Conservation (phyloP, 495 filamentous ascomycete genomes). For the Penicillium canescens region DNA sequence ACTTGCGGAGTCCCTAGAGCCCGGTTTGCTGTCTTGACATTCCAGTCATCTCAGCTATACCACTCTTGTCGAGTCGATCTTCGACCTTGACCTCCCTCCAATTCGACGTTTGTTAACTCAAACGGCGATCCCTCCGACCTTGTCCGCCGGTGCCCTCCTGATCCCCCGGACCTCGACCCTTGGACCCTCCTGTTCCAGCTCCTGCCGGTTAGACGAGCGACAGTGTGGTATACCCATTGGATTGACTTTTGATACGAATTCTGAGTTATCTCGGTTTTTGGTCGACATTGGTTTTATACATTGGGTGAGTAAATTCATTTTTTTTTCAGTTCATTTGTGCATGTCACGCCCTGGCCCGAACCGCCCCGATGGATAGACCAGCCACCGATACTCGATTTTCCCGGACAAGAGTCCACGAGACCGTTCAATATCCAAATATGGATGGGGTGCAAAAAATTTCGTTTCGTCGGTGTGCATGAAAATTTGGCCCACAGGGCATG, state of each 20-base stretch:
- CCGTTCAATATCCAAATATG: not conserved
- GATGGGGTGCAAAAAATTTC: not conserved
- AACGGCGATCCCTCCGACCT: constrained; percentile 39
- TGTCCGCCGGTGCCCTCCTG: constrained; percentile 37
- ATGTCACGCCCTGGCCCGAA: constrained; percentile 7
- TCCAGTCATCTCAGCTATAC: constrained; percentile 39
- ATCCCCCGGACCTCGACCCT: constrained; percentile 37
- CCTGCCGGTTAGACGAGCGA: constrained; percentile 51
- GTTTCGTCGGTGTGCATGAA: not conserved
- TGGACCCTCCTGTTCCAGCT: constrained; percentile 43
- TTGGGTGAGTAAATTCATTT: constrained; percentile 34
- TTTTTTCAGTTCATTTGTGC: constrained; percentile 6
- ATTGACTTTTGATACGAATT: constrained; percentile 28
- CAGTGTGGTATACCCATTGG: constrained; percentile 34
- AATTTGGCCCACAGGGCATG: not conserved
- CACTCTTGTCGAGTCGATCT: constrained; percentile 49
- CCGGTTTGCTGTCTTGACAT: constrained; percentile 30
- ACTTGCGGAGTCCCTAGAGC: constrained; percentile 48
- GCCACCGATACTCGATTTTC: not conserved
- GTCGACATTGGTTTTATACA: constrained; percentile 31
- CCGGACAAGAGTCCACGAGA: not conserved
- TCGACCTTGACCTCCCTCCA: constrained; percentile 39
- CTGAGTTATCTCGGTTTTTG: constrained; percentile 16
- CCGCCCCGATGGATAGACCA: constrained; percentile 2
- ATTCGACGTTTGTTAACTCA: constrained; percentile 52